phyloP scores from a whole-genome alignment of 495 filamentous ascomycete species.

The Annulohypoxylon nitens region DNA sequence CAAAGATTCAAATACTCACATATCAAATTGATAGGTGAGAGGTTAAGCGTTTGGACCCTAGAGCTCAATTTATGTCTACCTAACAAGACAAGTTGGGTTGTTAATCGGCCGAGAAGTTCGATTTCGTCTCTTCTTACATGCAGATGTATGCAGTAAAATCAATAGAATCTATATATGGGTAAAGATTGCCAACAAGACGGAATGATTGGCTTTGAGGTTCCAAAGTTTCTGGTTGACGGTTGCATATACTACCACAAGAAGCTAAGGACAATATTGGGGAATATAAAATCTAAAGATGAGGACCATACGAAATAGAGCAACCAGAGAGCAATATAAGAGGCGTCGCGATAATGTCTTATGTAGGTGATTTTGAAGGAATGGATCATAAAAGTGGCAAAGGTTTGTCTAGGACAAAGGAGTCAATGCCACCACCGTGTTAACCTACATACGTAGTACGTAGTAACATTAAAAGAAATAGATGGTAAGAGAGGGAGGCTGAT shows the following conservation, averaged over 20 bases:
- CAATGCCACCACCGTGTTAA: not conserved
- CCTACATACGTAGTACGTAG: too few species aligned
- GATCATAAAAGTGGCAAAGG: constrained; percentile 10
- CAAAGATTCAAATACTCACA: not conserved
- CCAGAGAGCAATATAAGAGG: constrained; percentile 8
- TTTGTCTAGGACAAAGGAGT: constrained; percentile 21
- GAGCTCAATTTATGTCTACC: constrained; percentile 25
- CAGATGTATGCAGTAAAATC: constrained; percentile 22
- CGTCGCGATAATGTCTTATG: constrained; percentile 7
- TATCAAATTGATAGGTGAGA: constrained; percentile 13
- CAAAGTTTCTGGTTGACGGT: constrained; percentile 5
- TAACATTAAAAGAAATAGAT: not conserved
- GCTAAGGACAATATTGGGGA: constrained; percentile 41
- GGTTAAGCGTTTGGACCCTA: constrained; percentile 15
- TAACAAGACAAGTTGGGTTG: constrained; percentile 18
- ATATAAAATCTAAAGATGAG: not conserved
- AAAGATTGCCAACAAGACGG: constrained; percentile 7
- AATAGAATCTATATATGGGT: constrained; percentile 30
- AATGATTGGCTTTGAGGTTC: constrained; percentile 18
- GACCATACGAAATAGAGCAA: constrained; percentile 28
- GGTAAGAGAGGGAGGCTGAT: constrained; percentile 17
- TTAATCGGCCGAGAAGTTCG: constrained; percentile 12
- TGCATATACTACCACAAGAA: constrained; percentile 21
- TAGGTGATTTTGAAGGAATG: constrained; percentile 1
- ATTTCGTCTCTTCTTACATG: constrained; percentile 7